Evolutionary conservation across 2,329 filamentous ascomycete genomes (phyloP), one percentile per base, ranked within the genome.

Genomic region (Monosporascus sp.): DNA sequence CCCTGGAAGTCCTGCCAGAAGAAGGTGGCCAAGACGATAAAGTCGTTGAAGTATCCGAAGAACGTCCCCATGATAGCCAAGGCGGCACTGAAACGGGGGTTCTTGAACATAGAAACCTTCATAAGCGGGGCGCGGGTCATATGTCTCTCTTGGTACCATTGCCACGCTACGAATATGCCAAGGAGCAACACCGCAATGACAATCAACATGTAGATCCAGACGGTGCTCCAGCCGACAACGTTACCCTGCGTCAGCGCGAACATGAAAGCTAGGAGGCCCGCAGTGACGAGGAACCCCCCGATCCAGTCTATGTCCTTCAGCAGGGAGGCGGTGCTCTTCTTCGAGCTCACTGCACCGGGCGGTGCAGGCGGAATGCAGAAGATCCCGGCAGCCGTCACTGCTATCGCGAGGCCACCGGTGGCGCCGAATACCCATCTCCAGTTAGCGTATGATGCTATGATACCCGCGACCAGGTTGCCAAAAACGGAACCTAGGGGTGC

Each of bases 351-450:
- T 8, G 62, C 55, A 36, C 65, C 66, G 5, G 65, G 63, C 1
- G 72, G 74, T 3, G 79, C 74, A 0, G 74, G 62, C 0, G 85
- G 85, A 50, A 89, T 83, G 51, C 86, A 72, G 51, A 85, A 73
- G 54, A 82, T 69, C 22, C 80, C 83, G 1, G 78, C 78, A 0
- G 78, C 66, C 1, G 83, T 80, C 38, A 86, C 78, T 22, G 79
- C 55, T 20, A 76, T 77, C 5, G 79, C 81, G 38, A 87, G 72
- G 47, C 85, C 81, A 20, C 82, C 83, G 18, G 83, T 76, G 20
- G 81, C 78, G 58, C 83, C 86, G 65, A 88, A 87, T 1, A 87
- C 81, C 77, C 84, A 86, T 67, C 79, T 81, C 85, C 85, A 88
- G 48, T 69, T 78, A 14, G 78, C 71, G 57, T 82, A 88, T 51